phyloP scores from a whole-genome alignment of 257 asterid species.

The Solanum sitiens region DNA sequence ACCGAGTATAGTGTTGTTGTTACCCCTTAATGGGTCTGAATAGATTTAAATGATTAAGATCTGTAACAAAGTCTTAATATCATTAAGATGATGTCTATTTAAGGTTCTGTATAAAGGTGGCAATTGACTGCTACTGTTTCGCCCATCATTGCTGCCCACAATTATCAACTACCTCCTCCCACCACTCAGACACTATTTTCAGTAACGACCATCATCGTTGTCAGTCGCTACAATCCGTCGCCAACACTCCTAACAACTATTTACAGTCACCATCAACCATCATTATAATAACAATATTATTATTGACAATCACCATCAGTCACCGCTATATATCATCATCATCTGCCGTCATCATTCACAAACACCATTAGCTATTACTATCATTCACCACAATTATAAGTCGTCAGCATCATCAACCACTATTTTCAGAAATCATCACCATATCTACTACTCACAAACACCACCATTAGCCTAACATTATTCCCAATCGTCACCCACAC shows the following conservation, averaged over 20 bases:
- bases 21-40: background rate
- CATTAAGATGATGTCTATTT: background rate
- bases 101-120: background rate
- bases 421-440: background rate
- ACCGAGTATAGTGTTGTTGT: background rate
- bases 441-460: background rate
- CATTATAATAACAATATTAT: background rate
- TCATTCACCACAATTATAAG: background rate
- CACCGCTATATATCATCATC: background rate
- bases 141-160: background rate
- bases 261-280: background rate
- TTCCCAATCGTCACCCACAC: background rate
- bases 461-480: background rate
- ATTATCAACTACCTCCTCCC: background rate
- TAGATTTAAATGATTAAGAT: background rate
- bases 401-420: background rate
- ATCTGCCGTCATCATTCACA: background rate
- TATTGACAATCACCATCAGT: background rate
- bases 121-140: background rate
- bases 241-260: background rate
- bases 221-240: background rate
- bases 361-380: background rate
- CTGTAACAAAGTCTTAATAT: background rate
- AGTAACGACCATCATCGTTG: background rate
- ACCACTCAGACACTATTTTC: background rate